Conservation (phyloP, 2,329 filamentous ascomycete species). For the Neopestalotiopsis rosae region DNA sequence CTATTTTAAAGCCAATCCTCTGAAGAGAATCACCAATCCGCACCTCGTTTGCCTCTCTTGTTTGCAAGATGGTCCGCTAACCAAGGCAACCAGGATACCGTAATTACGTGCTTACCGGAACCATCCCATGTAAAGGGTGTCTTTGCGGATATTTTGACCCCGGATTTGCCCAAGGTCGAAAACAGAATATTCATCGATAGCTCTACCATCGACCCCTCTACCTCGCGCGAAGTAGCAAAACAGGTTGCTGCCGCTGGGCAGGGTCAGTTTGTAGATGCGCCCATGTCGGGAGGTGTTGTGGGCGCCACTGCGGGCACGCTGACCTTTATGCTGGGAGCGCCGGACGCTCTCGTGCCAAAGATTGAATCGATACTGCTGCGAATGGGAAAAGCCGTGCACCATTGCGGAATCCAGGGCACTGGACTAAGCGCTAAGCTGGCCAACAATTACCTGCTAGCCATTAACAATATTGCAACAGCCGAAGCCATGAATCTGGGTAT, state of each 20-base stretch:
- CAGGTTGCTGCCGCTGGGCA: conserved; percentile 67
- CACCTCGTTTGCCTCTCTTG: conserved; percentile 15
- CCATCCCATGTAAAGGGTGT: conserved; percentile 86
- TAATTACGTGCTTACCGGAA: conserved; percentile 89
- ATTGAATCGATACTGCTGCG: conserved; percentile 72
- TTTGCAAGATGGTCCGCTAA: conserved; percentile 21
- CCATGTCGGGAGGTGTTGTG: conserved; percentile 96
- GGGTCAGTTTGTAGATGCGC: conserved; percentile 88
- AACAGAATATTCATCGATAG: conserved; percentile 91
- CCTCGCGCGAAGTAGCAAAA: conserved; percentile 78
- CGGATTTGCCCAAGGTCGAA: conserved; percentile 54
- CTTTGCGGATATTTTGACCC: conserved; percentile 75
- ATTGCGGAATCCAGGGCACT: conserved; percentile 83
- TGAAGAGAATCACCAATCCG: conserved; percentile 48
- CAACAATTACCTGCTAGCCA: conserved; percentile 94
- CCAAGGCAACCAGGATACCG: conserved; percentile 66
- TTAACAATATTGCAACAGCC: conserved; percentile 82
- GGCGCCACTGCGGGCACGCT: conserved; percentile 86
- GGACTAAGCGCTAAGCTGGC: conserved; percentile 92
- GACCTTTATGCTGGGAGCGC: conserved; percentile 92
- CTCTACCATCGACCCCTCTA: conserved; percentile 92
- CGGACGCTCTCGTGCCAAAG: conserved; percentile 63
- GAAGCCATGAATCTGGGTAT: conserved; percentile 72
- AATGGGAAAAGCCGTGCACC: conserved; percentile 88
- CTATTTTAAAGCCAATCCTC: conserved; percentile 76